These are phyloP conservation scores for Zangia roseola DNA, from an alignment of 768 basidiomycete genomes.

Conservation along the genomic window DNA sequence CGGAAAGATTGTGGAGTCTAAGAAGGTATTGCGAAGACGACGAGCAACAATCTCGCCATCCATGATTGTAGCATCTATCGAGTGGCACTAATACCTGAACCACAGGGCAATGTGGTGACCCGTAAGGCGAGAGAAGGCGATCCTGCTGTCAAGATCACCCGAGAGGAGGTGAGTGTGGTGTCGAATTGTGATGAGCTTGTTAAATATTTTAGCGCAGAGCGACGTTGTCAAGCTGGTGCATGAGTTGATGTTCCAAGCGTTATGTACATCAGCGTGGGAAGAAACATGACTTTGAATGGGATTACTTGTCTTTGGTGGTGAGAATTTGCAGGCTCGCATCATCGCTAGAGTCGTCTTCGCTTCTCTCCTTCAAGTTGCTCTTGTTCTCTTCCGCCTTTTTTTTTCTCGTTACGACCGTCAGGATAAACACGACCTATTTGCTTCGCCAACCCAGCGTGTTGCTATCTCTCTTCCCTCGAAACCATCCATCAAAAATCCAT, in stretches of 20 bases:
- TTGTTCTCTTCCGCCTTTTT: constrained; percentile 10
- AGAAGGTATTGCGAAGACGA: constrained; percentile 43
- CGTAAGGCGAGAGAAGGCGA: constrained; percentile 46
- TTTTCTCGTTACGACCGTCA: constrained; percentile 27
- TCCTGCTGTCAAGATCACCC: constrained; percentile 47
- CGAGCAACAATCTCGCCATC: constrained; percentile 36
- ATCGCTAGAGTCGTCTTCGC: constrained; percentile 12
- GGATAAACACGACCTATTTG: constrained; percentile 17
- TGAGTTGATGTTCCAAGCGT: constrained; percentile 42
- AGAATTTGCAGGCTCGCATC: constrained; percentile 14
- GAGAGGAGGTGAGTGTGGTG: constrained; percentile 39
- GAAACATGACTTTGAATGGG: constrained; percentile 13
- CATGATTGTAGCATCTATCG: too few relatives aligned
- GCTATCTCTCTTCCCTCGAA: constrained; percentile 13
- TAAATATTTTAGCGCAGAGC: constrained; percentile 32
- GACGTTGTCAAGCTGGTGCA: constrained; percentile 52
- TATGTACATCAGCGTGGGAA: constrained; percentile 29
- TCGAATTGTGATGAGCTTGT: background rate
- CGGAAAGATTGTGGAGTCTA: constrained; percentile 41
- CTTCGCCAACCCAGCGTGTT: constrained; percentile 2
- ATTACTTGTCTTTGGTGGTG: constrained; percentile 12
- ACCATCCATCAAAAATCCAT: constrained; percentile 15
- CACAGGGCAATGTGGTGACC: constrained; percentile 42
- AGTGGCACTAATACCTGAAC: too few relatives aligned
- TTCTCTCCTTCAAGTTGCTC: constrained; percentile 1